Evolutionary conservation across 441 rosid genomes (phyloP).

Genomic region (Euphorbia celastroides): DNA sequence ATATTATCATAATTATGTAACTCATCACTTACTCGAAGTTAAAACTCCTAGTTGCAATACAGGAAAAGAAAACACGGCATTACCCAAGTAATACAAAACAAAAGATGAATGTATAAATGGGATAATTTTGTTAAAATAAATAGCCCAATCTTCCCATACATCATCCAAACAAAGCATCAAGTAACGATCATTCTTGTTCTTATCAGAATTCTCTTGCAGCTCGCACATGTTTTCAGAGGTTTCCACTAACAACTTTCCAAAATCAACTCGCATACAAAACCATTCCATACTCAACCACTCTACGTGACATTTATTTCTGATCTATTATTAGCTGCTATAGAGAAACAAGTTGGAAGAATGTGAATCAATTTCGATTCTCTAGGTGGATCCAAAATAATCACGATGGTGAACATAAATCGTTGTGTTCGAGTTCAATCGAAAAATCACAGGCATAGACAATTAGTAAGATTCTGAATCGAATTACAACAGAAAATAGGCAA

Average conservation of each 20-base stretch:
- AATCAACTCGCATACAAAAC: background rate
- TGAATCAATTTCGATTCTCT: background rate
- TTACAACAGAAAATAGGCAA: background rate
- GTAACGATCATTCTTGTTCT: background rate
- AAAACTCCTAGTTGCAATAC: background rate
- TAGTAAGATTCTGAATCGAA: background rate
- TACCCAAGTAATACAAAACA: background rate
- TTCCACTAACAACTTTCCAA: background rate
- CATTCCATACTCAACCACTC: background rate
- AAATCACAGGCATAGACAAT: background rate
- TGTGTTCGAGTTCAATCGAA: background rate
- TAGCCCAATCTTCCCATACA: background rate
- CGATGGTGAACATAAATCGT: background rate
- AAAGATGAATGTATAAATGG: background rate
- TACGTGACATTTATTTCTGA: background rate
- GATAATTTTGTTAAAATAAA: background rate
- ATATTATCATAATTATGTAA: background rate
- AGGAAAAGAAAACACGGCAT: background rate
- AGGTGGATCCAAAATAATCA: slow-evolving; percentile 1
- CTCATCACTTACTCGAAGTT: background rate
- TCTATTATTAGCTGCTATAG: background rate
- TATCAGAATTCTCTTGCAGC: background rate
- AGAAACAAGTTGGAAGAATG: background rate
- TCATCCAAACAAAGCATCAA: background rate
- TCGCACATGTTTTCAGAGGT: background rate